Evolutionary conservation across 1,284 basidiomycete species (phyloP).

Genomic region (Coniferiporia sulphurascens): DNA sequence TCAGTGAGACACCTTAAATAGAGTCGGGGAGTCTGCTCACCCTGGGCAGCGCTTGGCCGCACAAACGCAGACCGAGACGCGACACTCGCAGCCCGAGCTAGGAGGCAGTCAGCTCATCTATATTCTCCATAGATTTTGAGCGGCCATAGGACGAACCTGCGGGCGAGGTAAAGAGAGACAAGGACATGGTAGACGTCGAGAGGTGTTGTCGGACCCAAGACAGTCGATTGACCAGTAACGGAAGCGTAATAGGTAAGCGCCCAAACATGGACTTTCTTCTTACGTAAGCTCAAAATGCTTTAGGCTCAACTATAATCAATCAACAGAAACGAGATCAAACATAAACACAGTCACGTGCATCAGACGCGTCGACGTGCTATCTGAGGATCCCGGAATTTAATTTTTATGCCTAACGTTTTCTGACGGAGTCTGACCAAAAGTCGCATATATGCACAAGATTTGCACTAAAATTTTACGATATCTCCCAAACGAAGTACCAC

Average conservation of each 20-base stretch:
- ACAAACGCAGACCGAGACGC: conserved; percentile 2
- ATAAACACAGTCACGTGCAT: not conserved
- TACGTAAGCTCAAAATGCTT: not conserved
- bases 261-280: not conserved
- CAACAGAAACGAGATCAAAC: no score
- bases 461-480: no score
- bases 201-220: not conserved
- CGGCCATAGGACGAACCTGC: conserved; percentile 1
- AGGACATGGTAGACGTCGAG: conserved; percentile 10
- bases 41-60: conserved; percentile 8
- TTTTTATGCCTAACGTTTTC: no score
- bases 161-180: conserved; percentile 7
- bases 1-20: not conserved
- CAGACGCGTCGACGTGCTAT: not conserved
- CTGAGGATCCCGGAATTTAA: no score
- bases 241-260: not conserved
- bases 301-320: not conserved
- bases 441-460: no score
- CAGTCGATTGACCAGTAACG: not conserved
- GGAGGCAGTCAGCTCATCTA: not conserved
- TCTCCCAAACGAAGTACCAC: no score
- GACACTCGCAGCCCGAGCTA: conserved; percentile 5
- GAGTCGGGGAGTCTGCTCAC: not conserved
- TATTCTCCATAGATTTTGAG: not conserved
- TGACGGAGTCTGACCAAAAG: no score